phyloP scores from a whole-genome alignment of 129 eudicot species.

The Tagetes erecta region DNA sequence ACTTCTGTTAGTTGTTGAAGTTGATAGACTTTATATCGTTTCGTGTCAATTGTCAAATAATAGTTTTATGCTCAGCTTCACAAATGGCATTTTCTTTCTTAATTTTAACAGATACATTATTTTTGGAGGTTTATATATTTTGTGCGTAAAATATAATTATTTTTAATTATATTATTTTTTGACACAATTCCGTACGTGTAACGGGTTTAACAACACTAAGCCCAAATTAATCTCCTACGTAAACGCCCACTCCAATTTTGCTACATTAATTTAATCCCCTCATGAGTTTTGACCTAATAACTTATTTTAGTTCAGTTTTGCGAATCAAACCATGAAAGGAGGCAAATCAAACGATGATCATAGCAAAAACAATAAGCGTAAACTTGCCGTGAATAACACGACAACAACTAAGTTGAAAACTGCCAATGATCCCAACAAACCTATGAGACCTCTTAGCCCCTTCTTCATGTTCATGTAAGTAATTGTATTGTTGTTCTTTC shows the following conservation, averaged over 20 bases:
- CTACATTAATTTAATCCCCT: neutral
- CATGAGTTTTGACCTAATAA: conserved; percentile 15
- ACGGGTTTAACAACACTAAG: no score
- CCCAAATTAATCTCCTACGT: conserved; percentile 10
- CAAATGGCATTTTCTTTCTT: no score
- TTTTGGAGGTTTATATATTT: no score
- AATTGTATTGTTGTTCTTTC: neutral
- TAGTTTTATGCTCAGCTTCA: no score
- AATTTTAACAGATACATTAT: no score
- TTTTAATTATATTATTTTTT: no score
- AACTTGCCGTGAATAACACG: conserved; percentile 70
- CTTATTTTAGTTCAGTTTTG: neutral
- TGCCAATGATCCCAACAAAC: conserved; percentile 88
- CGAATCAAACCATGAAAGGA: conserved; percentile 54
- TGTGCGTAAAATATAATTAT: no score
- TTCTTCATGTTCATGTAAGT: conserved; percentile 78
- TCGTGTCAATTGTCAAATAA: no score
- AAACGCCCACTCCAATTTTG: neutral
- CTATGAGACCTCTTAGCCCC: conserved; percentile 89
- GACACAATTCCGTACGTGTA: no score
- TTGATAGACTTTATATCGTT: no score
- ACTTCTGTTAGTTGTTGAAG: no score
- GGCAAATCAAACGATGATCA: conserved; percentile 51
- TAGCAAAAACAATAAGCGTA: no score
- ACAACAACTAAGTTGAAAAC: conserved; percentile 49